Evolutionary conservation across 169 alveolate genomes (phyloP).

Genomic region (Perkinsus marinus): DNA sequence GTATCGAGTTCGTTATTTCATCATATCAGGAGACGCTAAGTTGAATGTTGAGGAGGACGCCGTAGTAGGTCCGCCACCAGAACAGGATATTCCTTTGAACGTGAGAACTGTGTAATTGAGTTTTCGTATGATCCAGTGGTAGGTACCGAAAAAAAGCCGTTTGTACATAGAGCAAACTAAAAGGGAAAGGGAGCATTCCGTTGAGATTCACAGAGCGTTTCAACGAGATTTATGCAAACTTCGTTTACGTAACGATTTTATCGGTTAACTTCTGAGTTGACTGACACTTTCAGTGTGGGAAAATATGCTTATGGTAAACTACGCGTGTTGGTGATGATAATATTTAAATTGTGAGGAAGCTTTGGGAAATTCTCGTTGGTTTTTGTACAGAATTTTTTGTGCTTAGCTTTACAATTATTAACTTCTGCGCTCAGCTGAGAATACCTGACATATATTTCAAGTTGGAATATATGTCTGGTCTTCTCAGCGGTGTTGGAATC

Average conservation of each 20-base stretch:
- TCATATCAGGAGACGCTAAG: slow-evolving; percentile 9
- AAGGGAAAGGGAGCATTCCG: slow-evolving; percentile 47
- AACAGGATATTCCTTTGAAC: slow-evolving; percentile 46
- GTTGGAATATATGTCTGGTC: no score
- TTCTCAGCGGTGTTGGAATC: no score
- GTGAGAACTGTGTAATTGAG: not conserved
- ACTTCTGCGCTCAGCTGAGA: not conserved
- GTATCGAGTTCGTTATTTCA: no score
- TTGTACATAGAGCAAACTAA: slow-evolving; percentile 45
- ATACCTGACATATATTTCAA: no score
- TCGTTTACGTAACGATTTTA: slow-evolving; percentile 5
- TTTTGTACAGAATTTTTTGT: no score
- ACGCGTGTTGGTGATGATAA: not conserved
- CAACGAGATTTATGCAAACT: slow-evolving; percentile 44
- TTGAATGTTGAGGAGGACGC: slow-evolving; percentile 7
- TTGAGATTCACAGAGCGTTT: slow-evolving; percentile 42
- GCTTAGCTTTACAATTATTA: no score
- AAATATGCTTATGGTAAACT: not conserved
- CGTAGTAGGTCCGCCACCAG: slow-evolving; percentile 46
- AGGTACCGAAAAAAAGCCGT: slow-evolving; percentile 45
- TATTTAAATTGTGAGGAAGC: no score
- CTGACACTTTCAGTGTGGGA: not conserved
- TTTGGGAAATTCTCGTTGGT: no score
- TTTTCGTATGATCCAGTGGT: not conserved
- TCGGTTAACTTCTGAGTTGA: not conserved